A percentile compares a stretch with the other conserved stretches of the same genome.
These are phyloP conservation scores for Dioszegia aurantiaca DNA, from an alignment of 768 basidiomycete species.

Conservation along the genomic window DNA sequence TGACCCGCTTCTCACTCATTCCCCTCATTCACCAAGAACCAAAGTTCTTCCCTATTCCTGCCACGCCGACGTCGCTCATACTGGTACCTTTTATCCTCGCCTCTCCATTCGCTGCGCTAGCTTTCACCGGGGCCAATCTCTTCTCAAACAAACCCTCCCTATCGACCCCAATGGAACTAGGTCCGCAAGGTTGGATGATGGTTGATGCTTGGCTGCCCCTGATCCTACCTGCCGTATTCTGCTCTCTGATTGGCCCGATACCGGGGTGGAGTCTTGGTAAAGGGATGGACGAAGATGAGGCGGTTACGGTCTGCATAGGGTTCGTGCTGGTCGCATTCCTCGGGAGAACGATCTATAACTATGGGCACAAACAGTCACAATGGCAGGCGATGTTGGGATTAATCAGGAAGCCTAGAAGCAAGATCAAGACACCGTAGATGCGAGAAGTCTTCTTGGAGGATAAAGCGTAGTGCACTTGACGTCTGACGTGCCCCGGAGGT, in stretches of 20 bases:
- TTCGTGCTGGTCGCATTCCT: conserved; percentile 65
- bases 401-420: neutral
- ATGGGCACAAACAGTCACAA: conserved; percentile 45
- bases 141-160: conserved; percentile 67
- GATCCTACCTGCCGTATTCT: conserved; percentile 70
- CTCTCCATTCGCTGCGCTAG: conserved; percentile 59
- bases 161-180: conserved; percentile 74
- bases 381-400: conserved; percentile 19
- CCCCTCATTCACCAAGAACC: conserved; percentile 60
- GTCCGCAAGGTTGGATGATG: conserved; percentile 78
- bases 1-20: conserved; percentile 70
- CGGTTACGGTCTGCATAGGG: conserved; percentile 69
- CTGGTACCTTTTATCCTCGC: conserved; percentile 74
- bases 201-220: conserved; percentile 84
- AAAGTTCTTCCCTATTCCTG: conserved; percentile 61
- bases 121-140: conserved; percentile 59
- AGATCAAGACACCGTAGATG: conserved; percentile 40
- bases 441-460: too few species aligned
- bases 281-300: conserved; percentile 50
- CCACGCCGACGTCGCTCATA: conserved; percentile 74
- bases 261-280: conserved; percentile 31
- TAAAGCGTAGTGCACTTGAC: too few species aligned
- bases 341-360: conserved; percentile 66
- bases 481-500: too few species aligned
- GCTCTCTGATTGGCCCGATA: conserved; percentile 79